These are phyloP conservation scores for Carex parvula DNA, from an alignment of 176 grass and related monocot genomes.

Conservation along the genomic window DNA sequence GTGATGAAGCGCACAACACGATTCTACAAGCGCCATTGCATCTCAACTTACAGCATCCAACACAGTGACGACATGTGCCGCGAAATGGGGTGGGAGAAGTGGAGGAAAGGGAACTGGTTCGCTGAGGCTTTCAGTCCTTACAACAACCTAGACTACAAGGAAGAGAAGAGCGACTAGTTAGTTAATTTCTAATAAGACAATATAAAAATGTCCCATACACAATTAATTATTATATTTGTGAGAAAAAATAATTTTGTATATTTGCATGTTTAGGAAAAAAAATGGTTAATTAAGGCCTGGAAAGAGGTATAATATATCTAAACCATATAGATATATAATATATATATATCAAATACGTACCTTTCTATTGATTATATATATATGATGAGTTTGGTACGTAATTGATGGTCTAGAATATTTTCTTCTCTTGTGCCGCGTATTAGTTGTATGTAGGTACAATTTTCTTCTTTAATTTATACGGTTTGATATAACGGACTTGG, in stretches of 20 bases:
- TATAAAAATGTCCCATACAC: background rate
- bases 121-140: conserved; percentile 81
- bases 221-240: conserved; percentile 9
- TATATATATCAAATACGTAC: background rate
- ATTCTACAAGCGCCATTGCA: conserved; percentile 98
- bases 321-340: background rate
- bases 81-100: conserved; percentile 60
- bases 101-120: conserved; percentile 69
- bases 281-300: background rate
- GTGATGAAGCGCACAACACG: conserved; percentile 82
- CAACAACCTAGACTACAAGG: conserved; percentile 88
- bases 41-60: conserved; percentile 97
- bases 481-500: background rate
- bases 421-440: background rate
- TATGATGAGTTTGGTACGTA: background rate
- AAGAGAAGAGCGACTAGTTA: conserved; percentile 29
- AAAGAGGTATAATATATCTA: background rate
- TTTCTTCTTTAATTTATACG: background rate
- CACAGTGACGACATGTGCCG: conserved; percentile 96
- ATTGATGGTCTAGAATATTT: conserved; percentile 14
- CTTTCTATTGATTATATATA: background rate
- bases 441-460: background rate
- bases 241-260: conserved; percentile 8
- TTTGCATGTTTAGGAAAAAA: background rate
- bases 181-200: too few relatives aligned